Percentiles rank a stretch among this genome's conserved stretches.
phyloP scores from a whole-genome alignment of 2,329 filamentous ascomycete genomes.

The Celoporthe dispersa region DNA sequence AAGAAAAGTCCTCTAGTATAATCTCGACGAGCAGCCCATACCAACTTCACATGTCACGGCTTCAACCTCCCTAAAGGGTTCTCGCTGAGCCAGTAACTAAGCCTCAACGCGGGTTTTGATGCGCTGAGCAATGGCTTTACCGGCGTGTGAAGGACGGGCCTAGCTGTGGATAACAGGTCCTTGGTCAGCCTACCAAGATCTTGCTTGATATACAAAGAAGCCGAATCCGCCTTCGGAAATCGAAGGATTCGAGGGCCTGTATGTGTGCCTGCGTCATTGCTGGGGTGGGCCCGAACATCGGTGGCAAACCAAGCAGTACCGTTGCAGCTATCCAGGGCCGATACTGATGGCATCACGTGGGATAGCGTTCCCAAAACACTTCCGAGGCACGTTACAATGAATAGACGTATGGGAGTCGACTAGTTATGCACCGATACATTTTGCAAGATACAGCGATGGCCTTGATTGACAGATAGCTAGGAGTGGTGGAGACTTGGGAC shows the following conservation, averaged over 20 bases:
- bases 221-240: neutral
- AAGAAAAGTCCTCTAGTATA: no score
- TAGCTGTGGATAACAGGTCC: neutral
- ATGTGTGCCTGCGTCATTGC: neutral
- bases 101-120: neutral
- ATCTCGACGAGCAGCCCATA: neutral
- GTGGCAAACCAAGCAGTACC: neutral
- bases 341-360: neutral
- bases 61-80: neutral
- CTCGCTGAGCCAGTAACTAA: neutral
- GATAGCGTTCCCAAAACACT: neutral
- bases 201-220: no score
- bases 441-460: no score
- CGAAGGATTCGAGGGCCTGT: neutral
- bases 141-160: no score
- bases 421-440: no score
- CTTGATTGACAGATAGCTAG: no score
- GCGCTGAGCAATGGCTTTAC: neutral
- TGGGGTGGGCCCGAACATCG: neutral
- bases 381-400: neutral
- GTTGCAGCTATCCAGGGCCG: neutral
- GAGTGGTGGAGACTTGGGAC: no score
- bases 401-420: neutral
- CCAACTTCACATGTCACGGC: neutral
- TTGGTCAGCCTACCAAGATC: neutral